Evolutionary conservation across 768 basidiomycete species (phyloP).

Genomic region (Collybiopsis confluens): DNA sequence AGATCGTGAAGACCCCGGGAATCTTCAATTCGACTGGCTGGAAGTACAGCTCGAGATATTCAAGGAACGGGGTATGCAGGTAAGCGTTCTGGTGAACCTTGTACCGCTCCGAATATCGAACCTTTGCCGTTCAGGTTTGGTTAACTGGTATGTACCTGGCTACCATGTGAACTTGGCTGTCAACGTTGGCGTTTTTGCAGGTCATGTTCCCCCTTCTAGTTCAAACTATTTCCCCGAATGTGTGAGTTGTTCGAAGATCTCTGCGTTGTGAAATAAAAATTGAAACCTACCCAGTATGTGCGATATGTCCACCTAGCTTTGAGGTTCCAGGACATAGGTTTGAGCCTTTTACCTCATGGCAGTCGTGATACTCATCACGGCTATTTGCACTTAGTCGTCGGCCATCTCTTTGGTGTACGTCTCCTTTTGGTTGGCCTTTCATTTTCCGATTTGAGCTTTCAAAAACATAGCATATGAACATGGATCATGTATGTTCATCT

Average conservation of each 20-base stretch:
- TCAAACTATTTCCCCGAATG: slow-evolving; percentile 84
- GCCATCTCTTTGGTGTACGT: slow-evolving; percentile 79
- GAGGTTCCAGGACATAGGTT: slow-evolving; percentile 79
- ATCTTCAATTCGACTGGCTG: slow-evolving; percentile 85
- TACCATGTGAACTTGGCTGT: neutral
- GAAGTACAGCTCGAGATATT: slow-evolving; percentile 76
- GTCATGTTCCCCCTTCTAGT: slow-evolving; percentile 83
- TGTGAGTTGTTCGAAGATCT: slow-evolving; percentile 40
- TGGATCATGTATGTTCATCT: slow-evolving; percentile 58
- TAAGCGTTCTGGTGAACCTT: slow-evolving; percentile 23
- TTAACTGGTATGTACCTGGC: slow-evolving; percentile 32
- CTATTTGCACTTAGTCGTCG: slow-evolving; percentile 33
- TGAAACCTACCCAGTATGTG: slow-evolving; percentile 38
- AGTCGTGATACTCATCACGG: neutral
- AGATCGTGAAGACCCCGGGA: slow-evolving; percentile 77
- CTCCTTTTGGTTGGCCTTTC: neutral
- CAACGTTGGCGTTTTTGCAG: slow-evolving; percentile 33
- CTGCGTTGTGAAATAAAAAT: slow-evolving; percentile 5
- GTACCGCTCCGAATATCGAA: neutral
- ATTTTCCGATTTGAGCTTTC: slow-evolving; percentile 18
- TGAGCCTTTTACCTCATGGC: neutral
- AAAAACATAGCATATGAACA: slow-evolving; percentile 70
- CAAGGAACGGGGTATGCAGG: slow-evolving; percentile 70
- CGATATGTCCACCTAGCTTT: slow-evolving; percentile 74
- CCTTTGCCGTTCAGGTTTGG: slow-evolving; percentile 36